These are phyloP conservation scores for Vaccinium vitisidaea DNA, from an alignment of 148 eudicot genomes.

Conservation along the genomic window DNA sequence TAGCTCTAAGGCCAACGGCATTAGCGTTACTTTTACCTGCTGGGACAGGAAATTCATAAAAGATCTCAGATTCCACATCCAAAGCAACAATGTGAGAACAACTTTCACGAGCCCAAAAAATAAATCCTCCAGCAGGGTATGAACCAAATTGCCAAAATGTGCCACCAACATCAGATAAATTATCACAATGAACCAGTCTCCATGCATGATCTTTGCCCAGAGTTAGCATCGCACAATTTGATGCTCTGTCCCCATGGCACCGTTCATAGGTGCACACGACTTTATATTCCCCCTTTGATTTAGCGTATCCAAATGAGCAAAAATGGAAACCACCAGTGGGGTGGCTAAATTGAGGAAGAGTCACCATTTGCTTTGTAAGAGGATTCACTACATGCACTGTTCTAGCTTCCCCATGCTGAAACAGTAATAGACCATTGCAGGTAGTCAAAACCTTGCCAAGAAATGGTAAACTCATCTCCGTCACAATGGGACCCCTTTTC, in stretches of 20 bases:
- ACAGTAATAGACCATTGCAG: slow-evolving; percentile 6
- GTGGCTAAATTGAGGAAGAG: background rate
- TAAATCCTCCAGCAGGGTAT: background rate
- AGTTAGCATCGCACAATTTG: background rate
- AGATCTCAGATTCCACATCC: background rate
- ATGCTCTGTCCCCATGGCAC: too few relatives aligned
- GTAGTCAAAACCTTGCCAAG: background rate
- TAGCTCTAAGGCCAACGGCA: too few relatives aligned
- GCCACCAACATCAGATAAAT: too few relatives aligned
- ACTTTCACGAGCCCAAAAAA: too few relatives aligned
- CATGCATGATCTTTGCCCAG: slow-evolving; percentile 3
- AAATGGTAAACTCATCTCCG: too few relatives aligned
- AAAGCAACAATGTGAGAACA: background rate
- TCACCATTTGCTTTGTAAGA: background rate
- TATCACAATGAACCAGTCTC: background rate
- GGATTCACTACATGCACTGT: background rate
- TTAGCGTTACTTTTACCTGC: too few relatives aligned
- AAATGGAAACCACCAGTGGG: too few relatives aligned
- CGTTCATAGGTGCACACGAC: background rate
- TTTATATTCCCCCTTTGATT: background rate
- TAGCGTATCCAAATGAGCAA: too few relatives aligned
- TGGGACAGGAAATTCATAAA: background rate
- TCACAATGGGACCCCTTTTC: too few relatives aligned
- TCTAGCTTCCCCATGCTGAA: background rate
- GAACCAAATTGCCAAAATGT: too few relatives aligned